phyloP scores from a whole-genome alignment of 108 stramenopile genomes.

The Cyclotella choctawhatcheeana region DNA sequence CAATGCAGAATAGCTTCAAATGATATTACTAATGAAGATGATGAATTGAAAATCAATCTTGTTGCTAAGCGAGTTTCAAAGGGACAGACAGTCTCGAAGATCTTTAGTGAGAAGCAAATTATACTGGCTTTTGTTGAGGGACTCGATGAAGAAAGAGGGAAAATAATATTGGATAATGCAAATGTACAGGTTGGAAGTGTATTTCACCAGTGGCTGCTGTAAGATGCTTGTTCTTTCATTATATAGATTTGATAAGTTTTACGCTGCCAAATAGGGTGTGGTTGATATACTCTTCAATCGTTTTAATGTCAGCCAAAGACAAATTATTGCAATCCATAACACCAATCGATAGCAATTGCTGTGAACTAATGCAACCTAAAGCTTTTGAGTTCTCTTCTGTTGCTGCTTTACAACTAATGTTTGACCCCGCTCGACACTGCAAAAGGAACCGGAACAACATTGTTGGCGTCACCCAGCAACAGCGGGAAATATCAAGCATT shows the following conservation, averaged over 20 bases:
- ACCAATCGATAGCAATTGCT: not conserved
- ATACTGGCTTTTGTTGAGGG: slow-evolving; percentile 61
- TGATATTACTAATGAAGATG: slow-evolving; percentile 20
- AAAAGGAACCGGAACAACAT: slow-evolving; percentile 30
- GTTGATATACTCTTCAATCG: slow-evolving; percentile 2
- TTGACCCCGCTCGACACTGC: not conserved
- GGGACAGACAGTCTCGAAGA: slow-evolving; percentile 74
- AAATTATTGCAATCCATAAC: not conserved
- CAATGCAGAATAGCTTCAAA: slow-evolving; percentile 40
- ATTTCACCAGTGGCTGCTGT: slow-evolving; percentile 76
- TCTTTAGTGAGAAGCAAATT: slow-evolving; percentile 76
- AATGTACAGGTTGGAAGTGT: slow-evolving; percentile 46
- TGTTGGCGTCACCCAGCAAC: slow-evolving; percentile 33
- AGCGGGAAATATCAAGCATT: slow-evolving; percentile 41
- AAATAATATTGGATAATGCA: slow-evolving; percentile 20
- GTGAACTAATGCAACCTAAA: not conserved
- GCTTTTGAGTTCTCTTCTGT: not conserved
- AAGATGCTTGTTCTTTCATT: not conserved
- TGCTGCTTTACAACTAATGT: not conserved
- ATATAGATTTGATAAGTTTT: not conserved
- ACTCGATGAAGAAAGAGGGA: slow-evolving; percentile 41
- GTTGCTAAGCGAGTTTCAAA: slow-evolving; percentile 61
- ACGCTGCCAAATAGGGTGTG: not conserved
- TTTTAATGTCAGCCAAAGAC: not conserved
- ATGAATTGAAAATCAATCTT: slow-evolving; percentile 47